Evolutionary conservation across 306 rosid genomes (phyloP).

Genomic region (Malus sieversii): DNA sequence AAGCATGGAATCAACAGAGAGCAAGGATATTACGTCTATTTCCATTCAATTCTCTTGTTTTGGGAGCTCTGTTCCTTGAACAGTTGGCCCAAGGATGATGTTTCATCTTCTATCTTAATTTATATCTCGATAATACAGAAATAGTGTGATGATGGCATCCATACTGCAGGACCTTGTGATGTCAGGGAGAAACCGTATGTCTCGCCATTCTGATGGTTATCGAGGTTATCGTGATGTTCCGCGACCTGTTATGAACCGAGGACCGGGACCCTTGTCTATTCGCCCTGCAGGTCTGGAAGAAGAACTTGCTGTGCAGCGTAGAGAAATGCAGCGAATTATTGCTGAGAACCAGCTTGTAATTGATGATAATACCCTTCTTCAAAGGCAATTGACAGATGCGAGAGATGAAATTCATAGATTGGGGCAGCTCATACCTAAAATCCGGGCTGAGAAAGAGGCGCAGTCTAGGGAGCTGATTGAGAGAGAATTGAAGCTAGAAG

Average conservation of each 20-base stretch:
- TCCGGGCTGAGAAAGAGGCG: slow-evolving; percentile 31
- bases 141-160: slow-evolving; percentile 4
- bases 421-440: slow-evolving; percentile 27
- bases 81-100: neutral
- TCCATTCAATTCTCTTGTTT: neutral
- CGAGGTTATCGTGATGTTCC: slow-evolving; percentile 30
- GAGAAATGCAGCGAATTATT: slow-evolving; percentile 33
- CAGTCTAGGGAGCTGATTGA: slow-evolving; percentile 26
- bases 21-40: neutral
- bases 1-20: neutral
- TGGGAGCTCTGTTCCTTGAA: neutral
- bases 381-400: slow-evolving; percentile 32
- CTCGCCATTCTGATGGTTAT: slow-evolving; percentile 26
- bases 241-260: slow-evolving; percentile 18
- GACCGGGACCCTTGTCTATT: slow-evolving; percentile 19
- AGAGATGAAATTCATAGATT: slow-evolving; percentile 41
- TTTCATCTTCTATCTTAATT: neutral
- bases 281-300: slow-evolving; percentile 43
- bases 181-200: slow-evolving; percentile 35
- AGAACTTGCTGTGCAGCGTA: slow-evolving; percentile 34
- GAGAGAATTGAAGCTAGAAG: slow-evolving; percentile 37
- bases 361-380: slow-evolving; percentile 42
- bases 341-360: slow-evolving; percentile 34
- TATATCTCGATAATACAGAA: neutral
- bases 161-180: slow-evolving; percentile 31